Evolutionary conservation across 2,329 filamentous ascomycete species (phyloP).

Genomic region (Nemania diffusa): DNA sequence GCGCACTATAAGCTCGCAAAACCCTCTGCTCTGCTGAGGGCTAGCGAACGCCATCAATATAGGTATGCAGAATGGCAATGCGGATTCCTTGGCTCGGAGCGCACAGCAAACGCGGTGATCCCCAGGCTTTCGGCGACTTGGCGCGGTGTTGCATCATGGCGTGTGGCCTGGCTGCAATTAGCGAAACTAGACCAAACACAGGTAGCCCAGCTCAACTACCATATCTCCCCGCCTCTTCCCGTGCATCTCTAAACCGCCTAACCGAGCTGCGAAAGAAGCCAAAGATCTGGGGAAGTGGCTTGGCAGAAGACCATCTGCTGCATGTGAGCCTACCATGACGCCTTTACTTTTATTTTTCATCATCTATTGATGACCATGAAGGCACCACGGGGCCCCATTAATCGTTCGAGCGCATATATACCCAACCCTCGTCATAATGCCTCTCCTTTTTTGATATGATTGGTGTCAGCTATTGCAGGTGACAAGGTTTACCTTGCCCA

Average conservation of each 20-base stretch:
- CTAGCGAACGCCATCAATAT: conserved; percentile 10
- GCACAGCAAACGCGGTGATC: conserved; percentile 11
- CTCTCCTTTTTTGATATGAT: conserved; percentile 8
- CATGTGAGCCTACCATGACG: conserved; percentile 31
- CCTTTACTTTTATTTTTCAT: conserved; percentile 10
- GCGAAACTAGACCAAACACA: conserved; percentile 21
- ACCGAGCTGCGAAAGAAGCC: conserved; percentile 1
- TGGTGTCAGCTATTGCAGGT: conserved; percentile 16
- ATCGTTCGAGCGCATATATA: conserved; percentile 12
- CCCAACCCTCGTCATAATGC: conserved; percentile 23
- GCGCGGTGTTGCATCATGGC: conserved; percentile 30
- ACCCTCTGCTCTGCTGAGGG: background rate
- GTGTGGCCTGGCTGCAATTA: conserved; percentile 10
- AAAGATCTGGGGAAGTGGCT: conserved; percentile 35
- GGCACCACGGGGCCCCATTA: conserved; percentile 26
- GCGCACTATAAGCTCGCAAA: background rate
- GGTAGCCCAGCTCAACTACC: conserved; percentile 29
- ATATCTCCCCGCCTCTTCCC: conserved; percentile 34
- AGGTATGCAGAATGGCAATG: conserved; percentile 3
- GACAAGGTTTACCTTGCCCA: conserved; percentile 25
- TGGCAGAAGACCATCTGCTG: conserved; percentile 26
- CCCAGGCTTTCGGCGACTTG: conserved; percentile 36
- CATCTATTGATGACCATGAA: conserved; percentile 15
- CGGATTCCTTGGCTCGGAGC: conserved; percentile 6
- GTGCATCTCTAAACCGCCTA: conserved; percentile 27